Evolutionary conservation across 2,329 filamentous ascomycete species (phyloP).

Genomic region (Diaporthe batatas): DNA sequence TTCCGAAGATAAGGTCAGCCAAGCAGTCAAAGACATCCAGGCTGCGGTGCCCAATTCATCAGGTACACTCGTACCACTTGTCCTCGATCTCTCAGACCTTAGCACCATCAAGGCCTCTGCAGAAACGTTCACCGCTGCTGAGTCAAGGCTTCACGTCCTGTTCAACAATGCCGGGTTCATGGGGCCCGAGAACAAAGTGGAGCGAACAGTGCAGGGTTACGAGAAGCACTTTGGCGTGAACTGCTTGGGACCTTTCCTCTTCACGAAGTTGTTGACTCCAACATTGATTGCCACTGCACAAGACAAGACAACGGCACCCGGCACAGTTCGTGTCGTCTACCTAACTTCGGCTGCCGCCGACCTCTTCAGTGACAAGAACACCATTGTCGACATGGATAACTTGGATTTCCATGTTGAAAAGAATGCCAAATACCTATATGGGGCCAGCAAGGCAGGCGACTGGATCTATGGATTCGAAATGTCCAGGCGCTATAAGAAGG

Average conservation of each 20-base stretch:
- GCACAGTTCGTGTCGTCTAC: not conserved
- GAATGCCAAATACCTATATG: not conserved
- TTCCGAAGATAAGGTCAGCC: not conserved
- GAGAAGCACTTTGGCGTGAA: not conserved
- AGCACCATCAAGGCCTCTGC: not conserved
- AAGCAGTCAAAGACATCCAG: not conserved
- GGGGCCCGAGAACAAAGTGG: not conserved
- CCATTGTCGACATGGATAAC: not conserved
- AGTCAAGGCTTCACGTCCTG: not conserved
- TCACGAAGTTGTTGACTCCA: not conserved
- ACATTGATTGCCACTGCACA: not conserved
- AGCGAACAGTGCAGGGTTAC: not conserved
- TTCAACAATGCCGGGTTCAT: not conserved
- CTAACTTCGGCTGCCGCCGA: not conserved
- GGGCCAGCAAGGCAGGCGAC: not conserved
- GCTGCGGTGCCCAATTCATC: not conserved
- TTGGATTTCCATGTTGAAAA: not conserved
- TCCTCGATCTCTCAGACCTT: not conserved
- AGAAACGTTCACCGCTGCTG: not conserved
- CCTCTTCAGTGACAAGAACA: not conserved
- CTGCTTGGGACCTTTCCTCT: not conserved
- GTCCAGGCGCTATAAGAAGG: not conserved
- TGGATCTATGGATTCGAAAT: not conserved
- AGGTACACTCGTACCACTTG: not conserved
- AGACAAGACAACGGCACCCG: not conserved